Conservation (phyloP, 2,329 filamentous ascomycete genomes). For the Aspergillus melleus region DNA sequence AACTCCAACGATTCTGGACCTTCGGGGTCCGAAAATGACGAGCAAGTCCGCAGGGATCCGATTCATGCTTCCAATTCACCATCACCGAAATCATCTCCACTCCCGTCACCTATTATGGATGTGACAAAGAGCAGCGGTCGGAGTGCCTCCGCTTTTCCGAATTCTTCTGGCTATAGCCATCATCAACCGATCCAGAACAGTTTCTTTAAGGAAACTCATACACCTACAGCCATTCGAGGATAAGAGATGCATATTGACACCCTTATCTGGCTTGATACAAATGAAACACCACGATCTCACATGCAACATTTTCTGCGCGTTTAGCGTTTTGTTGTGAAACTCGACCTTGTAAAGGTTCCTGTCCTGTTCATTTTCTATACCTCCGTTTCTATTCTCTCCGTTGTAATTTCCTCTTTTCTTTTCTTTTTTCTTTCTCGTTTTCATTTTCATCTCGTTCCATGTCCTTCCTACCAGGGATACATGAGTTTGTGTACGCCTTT, state of each 20-base stretch:
- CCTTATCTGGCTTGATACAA: not conserved
- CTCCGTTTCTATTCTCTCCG: not conserved
- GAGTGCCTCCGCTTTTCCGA: constrained; percentile 16
- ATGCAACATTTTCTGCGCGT: not conserved
- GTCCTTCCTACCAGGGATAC: constrained; percentile 1
- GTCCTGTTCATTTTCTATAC: not conserved
- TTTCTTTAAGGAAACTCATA: constrained; percentile 27
- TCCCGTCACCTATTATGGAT: constrained; percentile 26
- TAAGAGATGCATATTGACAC: constrained; percentile 12
- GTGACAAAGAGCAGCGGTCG: not conserved
- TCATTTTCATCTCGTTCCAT: not conserved
- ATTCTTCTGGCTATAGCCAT: constrained; percentile 27
- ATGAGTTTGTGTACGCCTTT: constrained; percentile 18
- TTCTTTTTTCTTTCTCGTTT: not conserved
- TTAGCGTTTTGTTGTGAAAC: not conserved
- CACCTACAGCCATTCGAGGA: constrained; percentile 29
- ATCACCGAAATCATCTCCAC: constrained; percentile 23
- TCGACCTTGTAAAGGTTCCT: too few relatives aligned
- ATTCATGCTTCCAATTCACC: constrained; percentile 2
- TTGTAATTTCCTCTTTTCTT: not conserved
- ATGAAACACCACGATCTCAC: not conserved
- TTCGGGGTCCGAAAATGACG: constrained; percentile 24
- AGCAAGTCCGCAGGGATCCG: constrained; percentile 1
- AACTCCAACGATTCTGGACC: constrained; percentile 37
- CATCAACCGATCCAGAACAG: constrained; percentile 15